Base-by-base conservation (phyloP, 2,329 filamentous ascomycete species). In the Reticulascus tulasneorum region DNA sequence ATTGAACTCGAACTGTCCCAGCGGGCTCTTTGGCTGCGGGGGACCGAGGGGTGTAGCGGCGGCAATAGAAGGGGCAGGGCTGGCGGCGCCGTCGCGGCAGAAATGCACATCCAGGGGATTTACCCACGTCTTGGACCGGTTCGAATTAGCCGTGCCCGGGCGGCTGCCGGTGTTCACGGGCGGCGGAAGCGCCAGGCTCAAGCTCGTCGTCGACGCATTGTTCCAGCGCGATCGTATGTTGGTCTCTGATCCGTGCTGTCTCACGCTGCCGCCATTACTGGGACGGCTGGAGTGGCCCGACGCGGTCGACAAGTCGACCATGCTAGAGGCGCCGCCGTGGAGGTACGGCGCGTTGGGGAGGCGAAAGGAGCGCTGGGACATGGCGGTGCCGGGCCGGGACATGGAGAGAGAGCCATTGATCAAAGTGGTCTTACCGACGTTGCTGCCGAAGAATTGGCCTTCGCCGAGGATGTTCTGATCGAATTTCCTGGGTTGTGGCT, bases 41-140 rank as follows among this genome's bases (percentile, higher is more conserved):
- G 37, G 23, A 9, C 33, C 28, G 16, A 34, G 21, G 5, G 37
- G 30, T 2, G 35, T 35, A n/a, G 33, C 16, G 25, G 27, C 33
- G 4, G 27, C 32, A n/a, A 29, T 27, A 29, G 35, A 34, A 13
- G 37, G 32, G 16, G 39, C 40, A 31, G 40, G 37, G 22, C 40
- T 40, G 33, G 48, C 29, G 29, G 47, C 33, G 47, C 54, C 39
- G 48, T 62, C 32, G 15, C 44, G 41, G 33, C 47, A 46, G 40
- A 68, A 69, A 38, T 71, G 64, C 21, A 69, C 60, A 10, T 73
- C 66, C n/a, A 74, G 57, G 0, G 71, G 67, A 40, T 68, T 70
- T 7, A 67, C 58, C 59, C 66, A 68, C 5, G 61, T 56, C 37
- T 61, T 64, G 28, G 55, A 60, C 17, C 51, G 40, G 7, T 11